These are phyloP conservation scores for Rutidosis leptorrhynchoides DNA, from an alignment of 129 eudicot species.

Conservation along the genomic window DNA sequence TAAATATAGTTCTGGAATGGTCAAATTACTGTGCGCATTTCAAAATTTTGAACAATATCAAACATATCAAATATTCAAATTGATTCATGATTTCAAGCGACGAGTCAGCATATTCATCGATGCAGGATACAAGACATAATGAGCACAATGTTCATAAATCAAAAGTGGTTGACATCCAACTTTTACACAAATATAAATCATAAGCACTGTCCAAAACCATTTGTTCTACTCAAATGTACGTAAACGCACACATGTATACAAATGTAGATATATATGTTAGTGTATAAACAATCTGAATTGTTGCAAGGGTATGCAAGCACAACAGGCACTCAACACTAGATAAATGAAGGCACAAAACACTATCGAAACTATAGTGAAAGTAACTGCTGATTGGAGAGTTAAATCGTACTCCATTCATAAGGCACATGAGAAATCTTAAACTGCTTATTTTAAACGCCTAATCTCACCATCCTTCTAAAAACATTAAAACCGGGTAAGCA, in stretches of 20 bases:
- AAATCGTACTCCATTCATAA: slow-evolving; percentile 55
- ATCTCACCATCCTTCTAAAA: background rate
- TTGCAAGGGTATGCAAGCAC: background rate
- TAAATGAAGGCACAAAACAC: background rate
- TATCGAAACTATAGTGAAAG: background rate
- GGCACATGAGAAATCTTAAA: slow-evolving; percentile 49
- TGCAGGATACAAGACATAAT: no score
- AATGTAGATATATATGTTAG: background rate
- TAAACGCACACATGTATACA: background rate
- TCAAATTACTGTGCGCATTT: no score
- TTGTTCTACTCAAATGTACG: background rate
- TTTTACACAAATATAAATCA: no score
- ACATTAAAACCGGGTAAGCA: background rate
- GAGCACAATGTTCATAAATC: no score
- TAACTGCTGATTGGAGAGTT: slow-evolving; percentile 43
- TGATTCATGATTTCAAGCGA: no score
- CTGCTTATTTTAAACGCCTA: background rate
- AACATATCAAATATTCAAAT: no score
- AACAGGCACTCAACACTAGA: background rate
- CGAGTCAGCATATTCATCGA: no score
- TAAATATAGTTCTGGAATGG: no score
- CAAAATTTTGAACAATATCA: no score
- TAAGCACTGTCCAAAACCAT: no score
- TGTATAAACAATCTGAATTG: background rate
- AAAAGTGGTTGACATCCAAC: no score